phyloP scores from a whole-genome alignment of 2,329 filamentous ascomycete genomes.

The Lecanosticta acicola region DNA sequence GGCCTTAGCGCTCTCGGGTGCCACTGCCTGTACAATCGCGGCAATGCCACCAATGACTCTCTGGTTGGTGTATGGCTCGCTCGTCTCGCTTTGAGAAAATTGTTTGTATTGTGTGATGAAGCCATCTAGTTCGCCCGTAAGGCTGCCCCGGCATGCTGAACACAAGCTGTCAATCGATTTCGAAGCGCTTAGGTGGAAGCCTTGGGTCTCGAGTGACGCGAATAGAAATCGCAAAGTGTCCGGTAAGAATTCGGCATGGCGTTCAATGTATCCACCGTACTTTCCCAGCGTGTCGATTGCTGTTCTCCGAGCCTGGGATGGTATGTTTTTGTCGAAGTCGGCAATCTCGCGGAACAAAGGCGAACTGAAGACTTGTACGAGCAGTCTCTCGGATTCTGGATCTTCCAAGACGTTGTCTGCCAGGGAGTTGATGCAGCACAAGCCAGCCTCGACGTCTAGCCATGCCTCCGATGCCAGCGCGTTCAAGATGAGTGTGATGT shows the following conservation, averaged over 20 bases:
- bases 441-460: conserved; percentile 47
- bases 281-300: conserved; percentile 65
- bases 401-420: conserved; percentile 60
- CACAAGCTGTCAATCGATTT: conserved; percentile 70
- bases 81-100: conserved; percentile 54
- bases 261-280: conserved; percentile 71
- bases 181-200: conserved; percentile 61
- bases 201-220: conserved; percentile 54
- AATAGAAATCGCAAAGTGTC: conserved; percentile 70
- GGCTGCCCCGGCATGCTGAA: conserved; percentile 63
- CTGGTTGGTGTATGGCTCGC: conserved; percentile 67
- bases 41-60: conserved; percentile 68
- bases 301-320: conserved; percentile 59
- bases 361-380: conserved; percentile 60
- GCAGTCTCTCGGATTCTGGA: conserved; percentile 51
- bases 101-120: conserved; percentile 67
- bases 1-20: conserved; percentile 52
- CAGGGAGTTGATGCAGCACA: conserved; percentile 61
- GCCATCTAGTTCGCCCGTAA: conserved; percentile 61
- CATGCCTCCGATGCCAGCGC: conserved; percentile 41
- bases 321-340: conserved; percentile 46
- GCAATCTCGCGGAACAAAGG: conserved; percentile 50
- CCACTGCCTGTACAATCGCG: conserved; percentile 67
- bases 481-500: conserved; percentile 41
- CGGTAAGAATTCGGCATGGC: conserved; percentile 61